Base-by-base conservation (phyloP, 805 yeast genomes). In the Metschnikowia continentalis region DNA sequence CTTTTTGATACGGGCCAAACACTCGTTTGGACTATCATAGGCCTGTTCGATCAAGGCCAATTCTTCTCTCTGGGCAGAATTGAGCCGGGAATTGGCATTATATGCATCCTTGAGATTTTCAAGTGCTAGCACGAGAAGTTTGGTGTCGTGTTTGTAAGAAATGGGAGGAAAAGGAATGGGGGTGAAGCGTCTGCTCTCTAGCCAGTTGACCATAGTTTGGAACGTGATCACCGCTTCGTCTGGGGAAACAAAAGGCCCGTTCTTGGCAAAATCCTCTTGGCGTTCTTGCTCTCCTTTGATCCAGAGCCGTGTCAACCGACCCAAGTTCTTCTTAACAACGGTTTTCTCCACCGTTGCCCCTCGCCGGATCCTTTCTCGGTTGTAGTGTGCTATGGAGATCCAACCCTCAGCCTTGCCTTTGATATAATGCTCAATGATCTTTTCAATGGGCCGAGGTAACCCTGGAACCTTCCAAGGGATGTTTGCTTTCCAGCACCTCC, bases 401-500 rank as follows among this genome's bases (percentile, higher is more conserved):
- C 98, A 94, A 6, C 96, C 95, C 60, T 92, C 97, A 1, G 98
- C 97, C 65, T 94, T 92, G 0, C 97, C 96, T 61, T 90, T 86
- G 45, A 94, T 84, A 61, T 94, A 94, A 42, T 96, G 80, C 62
- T 88, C 86, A 54, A 94, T 91, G 36, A 94, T 88, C 41, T 82
- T 80, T 57, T 84, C 94, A 23, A 94, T 81, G 0, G 97, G 97
- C 48, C 80, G 86, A 1, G 99, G 99, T 69, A 94, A 74, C 0
- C 98, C 98, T 1, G 96, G 96, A 14, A 94, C 98, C 58, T 89
- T 84, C 98, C 98, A 94, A 0, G 97, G 96, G 52, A 94, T 86
- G 63, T 94, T 92, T 2, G 99, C 99, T 66, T 94, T 94, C 99
- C 99, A 94, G 66, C 98, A 94, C 65, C 99, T 76, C 99, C 99